Base-by-base conservation (phyloP, 345 rosid genomes). In the Pelargonium nanum region DNA sequence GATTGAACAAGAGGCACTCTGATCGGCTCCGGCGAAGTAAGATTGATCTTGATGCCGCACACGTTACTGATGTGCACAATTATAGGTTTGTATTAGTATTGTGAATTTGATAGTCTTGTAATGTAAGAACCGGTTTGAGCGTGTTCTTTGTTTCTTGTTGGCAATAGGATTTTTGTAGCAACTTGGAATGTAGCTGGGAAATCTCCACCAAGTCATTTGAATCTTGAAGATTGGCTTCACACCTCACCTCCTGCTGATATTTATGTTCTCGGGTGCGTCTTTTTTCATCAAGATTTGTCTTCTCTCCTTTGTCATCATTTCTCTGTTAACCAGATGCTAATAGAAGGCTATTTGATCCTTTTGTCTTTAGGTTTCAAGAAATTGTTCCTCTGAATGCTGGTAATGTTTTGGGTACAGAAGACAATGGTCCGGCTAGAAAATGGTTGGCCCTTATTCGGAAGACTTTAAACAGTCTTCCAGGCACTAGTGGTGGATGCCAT, bases 131-230 rank as follows among this genome's bases (percentile, higher is more conserved):
- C 19, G 50, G 30, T 56, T 59, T 24, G 7, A 65, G 52, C 68
- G 9, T 5, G 21, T 52, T 58, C 50, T 57, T 52, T 5, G 19
- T 63, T 60, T 58, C 20, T 21, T 25, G 53, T 12, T 52, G 56
- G 70, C 26, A 22, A 23, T 70, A 91, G 97, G 71, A 73, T 89
- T 34, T 89, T 89, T 77, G 94, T 87, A 44, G 97, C 99, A 22
- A 93, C 99, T 51, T 93, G 99, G 99, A 93, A 93, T 69, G 99
- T 93, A 56, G 99, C 91, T 68, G 99, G 99, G 22, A 89, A 87
- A 68, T 80, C 97, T 61, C 99, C 99, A 20, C 96, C 97, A 24
- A 81, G 78, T 70, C 26, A 64, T 70, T 73, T 93, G 74, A 89
- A 74, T 74, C 86, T 93, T 40, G 96, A 93, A 50, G 99, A 93